Conservation (phyloP, 2,329 filamentous ascomycete species). For the Diaporthe batatas region DNA sequence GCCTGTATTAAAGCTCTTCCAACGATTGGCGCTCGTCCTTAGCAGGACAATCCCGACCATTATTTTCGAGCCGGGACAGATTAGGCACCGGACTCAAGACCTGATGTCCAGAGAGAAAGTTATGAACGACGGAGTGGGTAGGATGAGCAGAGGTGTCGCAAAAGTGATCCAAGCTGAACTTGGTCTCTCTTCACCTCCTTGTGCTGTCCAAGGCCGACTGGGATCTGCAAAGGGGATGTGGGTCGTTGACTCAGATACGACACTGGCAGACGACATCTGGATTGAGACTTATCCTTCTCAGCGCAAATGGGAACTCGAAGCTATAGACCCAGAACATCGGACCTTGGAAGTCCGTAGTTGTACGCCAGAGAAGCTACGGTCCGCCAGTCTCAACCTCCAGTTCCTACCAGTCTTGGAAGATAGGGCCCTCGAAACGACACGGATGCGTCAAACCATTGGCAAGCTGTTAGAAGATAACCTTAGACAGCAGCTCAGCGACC, state of each 20-base stretch:
- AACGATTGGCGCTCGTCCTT: slow-evolving; percentile 67
- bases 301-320: slow-evolving; percentile 72
- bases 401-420: slow-evolving; percentile 77
- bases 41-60: slow-evolving; percentile 64
- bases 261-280: slow-evolving; percentile 63
- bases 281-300: slow-evolving; percentile 78
- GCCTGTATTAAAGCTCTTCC: slow-evolving; percentile 68
- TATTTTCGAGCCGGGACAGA: slow-evolving; percentile 60
- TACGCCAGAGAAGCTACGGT: slow-evolving; percentile 59
- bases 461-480: slow-evolving; percentile 65
- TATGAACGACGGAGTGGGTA: slow-evolving; percentile 77
- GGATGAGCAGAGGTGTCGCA: slow-evolving; percentile 73
- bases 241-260: slow-evolving; percentile 69
- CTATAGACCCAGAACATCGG: slow-evolving; percentile 62
- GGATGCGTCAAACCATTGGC: slow-evolving; percentile 64
- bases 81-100: slow-evolving; percentile 55
- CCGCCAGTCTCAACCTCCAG: slow-evolving; percentile 74
- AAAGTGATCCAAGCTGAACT: slow-evolving; percentile 63
- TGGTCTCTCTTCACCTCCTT: slow-evolving; percentile 67
- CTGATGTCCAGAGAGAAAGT: slow-evolving; percentile 57
- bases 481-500: slow-evolving; percentile 62
- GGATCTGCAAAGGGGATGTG: slow-evolving; percentile 83
- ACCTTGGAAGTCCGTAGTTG: slow-evolving; percentile 74
- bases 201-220: slow-evolving; percentile 77
- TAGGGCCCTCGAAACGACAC: slow-evolving; percentile 60